phyloP scores from a whole-genome alignment of 257 asterid genomes.

The Echites panduratus region DNA sequence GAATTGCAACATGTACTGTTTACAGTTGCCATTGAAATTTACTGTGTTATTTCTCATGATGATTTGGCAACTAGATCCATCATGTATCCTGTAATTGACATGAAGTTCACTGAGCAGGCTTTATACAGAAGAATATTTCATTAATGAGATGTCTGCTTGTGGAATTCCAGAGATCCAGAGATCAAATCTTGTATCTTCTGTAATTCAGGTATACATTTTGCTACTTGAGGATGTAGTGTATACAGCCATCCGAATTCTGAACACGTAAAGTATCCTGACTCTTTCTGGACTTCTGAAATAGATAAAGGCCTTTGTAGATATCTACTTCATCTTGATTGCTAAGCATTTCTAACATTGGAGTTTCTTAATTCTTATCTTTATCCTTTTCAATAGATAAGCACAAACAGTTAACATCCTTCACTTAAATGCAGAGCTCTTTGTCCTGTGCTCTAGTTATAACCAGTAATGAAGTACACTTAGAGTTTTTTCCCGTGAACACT shows the following conservation, averaged over 20 bases:
- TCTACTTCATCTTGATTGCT: neutral
- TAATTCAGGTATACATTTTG: constrained; percentile 67
- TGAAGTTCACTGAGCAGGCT: constrained; percentile 43
- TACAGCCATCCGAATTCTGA: neutral
- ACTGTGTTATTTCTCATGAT: no score
- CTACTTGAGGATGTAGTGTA: neutral
- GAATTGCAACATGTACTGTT: neutral
- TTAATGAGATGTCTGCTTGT: constrained; percentile 71
- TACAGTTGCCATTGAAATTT: neutral
- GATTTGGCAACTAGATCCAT: neutral
- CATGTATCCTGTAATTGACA: neutral
- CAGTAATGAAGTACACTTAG: neutral
- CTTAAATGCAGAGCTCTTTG: neutral
- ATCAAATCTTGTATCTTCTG: constrained; percentile 82
- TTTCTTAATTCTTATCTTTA: neutral
- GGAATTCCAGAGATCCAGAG: constrained; percentile 97
- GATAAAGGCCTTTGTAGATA: neutral
- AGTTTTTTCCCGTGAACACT: neutral
- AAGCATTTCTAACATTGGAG: neutral
- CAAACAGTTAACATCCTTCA: neutral
- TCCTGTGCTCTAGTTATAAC: neutral
- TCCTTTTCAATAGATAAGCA: neutral
- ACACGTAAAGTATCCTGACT: neutral
- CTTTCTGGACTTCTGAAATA: neutral
- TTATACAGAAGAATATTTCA: constrained; percentile 78